Base-by-base conservation (phyloP, 106 monocot genomes). In the Dendrobium nobile region DNA sequence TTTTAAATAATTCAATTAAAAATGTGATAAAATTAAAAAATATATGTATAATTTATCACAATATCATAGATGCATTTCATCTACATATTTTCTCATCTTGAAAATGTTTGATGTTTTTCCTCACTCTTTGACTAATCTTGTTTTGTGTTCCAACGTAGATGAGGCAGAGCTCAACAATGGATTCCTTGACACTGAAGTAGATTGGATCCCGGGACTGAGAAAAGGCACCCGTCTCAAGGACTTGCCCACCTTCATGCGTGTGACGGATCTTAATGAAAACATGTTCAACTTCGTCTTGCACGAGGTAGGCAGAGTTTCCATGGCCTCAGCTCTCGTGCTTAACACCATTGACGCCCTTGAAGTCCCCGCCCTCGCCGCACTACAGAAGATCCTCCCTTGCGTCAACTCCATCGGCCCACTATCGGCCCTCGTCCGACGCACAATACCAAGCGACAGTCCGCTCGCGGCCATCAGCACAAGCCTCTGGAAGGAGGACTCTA, bases 401-500 rank as follows among this genome's bases (percentile, higher is more conserved):
- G 10, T 75, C 22, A 47, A 22, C 43, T 22, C 75, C 47, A 47
- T 75, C 24, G 47, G 75, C 22, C 74, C 27, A 0, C 80, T 80
- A 24, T 72, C 72, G 16, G 8, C 41, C 37, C 48, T 51, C 7
- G 18, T 0, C 11, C 72, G 37, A 15, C 48, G 18, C 7, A 40
- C 26, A 0, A 48, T 80, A 33, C 73, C 76, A 5, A 26, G 4
- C 11, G 54, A 56, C 5, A 73, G 45, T 54, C 80, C 80, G 0
- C 48, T 72, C 10, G 31, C 26, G 16, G 22, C 55, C 9, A 41
- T 81, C 22, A 31, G 17, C 11, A 31, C 59, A 10, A 81, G 54
- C 86, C 80, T 91, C 0, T 91, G 88, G 91, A 84, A 84, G 43
- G 78, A 88, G 43, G 79, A 86, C 7, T 28, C 73, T 1, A 40